These are phyloP conservation scores for Exophiala mesophila DNA, from an alignment of 2,329 filamentous ascomycete genomes.

Conservation along the genomic window DNA sequence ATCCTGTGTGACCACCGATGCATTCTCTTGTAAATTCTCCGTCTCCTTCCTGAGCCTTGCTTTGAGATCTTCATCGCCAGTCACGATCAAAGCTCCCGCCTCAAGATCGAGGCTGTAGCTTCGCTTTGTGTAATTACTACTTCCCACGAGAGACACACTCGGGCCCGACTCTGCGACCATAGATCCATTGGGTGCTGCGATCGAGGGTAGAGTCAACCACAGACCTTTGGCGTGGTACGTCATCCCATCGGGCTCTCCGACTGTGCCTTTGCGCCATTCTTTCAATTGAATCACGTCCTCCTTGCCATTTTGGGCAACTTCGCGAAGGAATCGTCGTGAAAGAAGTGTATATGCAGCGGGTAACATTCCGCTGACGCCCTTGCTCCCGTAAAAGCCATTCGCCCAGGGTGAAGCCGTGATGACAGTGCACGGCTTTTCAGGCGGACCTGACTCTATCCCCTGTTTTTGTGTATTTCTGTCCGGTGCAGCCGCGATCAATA, in stretches of 20 bases:
- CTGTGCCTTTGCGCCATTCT: conserved; percentile 81
- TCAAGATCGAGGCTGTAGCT: conserved; percentile 92
- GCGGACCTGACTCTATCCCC: conserved; percentile 19
- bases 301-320: conserved; percentile 50
- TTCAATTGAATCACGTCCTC: conserved; percentile 64
- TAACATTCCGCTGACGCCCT: conserved; percentile 81
- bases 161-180: conserved; percentile 54
- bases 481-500: conserved; percentile 61
- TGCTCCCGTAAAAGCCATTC: conserved; percentile 89
- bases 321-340: conserved; percentile 71
- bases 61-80: conserved; percentile 67
- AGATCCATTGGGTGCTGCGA: conserved; percentile 10
- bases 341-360: conserved; percentile 90
- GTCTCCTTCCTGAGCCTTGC: conserved; percentile 72
- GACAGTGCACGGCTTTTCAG: conserved; percentile 62
- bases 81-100: conserved; percentile 80
- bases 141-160: conserved; percentile 77
- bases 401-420: conserved; percentile 89
- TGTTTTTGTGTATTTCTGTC: conserved; percentile 1
- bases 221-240: conserved; percentile 93
- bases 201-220: conserved; percentile 22
- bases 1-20: conserved; percentile 62
- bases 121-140: conserved; percentile 91
- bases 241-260: conserved; percentile 80
- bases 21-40: conserved; percentile 70